Evolutionary conservation across 2,329 filamentous ascomycete species (phyloP).

Genomic region (Beauveria bassiana): DNA sequence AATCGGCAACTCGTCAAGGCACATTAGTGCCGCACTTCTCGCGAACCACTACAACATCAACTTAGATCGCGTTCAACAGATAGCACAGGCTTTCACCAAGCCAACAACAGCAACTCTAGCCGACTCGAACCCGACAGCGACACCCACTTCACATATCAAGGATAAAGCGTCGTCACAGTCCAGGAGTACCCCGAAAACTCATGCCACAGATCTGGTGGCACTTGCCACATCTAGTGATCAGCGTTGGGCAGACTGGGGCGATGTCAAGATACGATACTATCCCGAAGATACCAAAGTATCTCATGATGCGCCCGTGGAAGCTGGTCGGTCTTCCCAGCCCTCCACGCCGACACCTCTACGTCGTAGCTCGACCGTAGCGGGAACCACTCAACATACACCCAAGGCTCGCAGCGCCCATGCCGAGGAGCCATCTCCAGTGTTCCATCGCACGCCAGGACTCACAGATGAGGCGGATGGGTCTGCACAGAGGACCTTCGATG

Average conservation of each 20-base stretch:
- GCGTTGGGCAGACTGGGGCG: constrained; percentile 71
- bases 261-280: constrained; percentile 77
- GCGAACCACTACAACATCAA: constrained; percentile 78
- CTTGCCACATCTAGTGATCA: constrained; percentile 55
- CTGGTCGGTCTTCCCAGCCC: constrained; percentile 41
- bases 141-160: constrained; percentile 52
- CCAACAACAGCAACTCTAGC: constrained; percentile 47
- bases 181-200: constrained; percentile 48
- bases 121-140: constrained; percentile 45
- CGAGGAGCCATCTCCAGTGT: constrained; percentile 44
- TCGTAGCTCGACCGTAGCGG: constrained; percentile 52
- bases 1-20: constrained; percentile 53
- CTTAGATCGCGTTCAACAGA: constrained; percentile 73
- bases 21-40: constrained; percentile 65
- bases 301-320: constrained; percentile 17
- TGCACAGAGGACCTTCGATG: constrained; percentile 54
- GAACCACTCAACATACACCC: constrained; percentile 34
- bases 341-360: constrained; percentile 69
- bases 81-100: constrained; percentile 77
- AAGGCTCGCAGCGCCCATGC: constrained; percentile 25
- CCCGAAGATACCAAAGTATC: constrained; percentile 29
- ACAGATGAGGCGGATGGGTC: constrained; percentile 27
- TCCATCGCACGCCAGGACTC: constrained; percentile 32
- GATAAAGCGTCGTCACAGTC: constrained; percentile 49
- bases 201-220: constrained; percentile 77